Evolutionary conservation across 129 eudicot genomes (phyloP), one percentile per base, ranked within the genome.

Genomic region (Solidago caesia): DNA sequence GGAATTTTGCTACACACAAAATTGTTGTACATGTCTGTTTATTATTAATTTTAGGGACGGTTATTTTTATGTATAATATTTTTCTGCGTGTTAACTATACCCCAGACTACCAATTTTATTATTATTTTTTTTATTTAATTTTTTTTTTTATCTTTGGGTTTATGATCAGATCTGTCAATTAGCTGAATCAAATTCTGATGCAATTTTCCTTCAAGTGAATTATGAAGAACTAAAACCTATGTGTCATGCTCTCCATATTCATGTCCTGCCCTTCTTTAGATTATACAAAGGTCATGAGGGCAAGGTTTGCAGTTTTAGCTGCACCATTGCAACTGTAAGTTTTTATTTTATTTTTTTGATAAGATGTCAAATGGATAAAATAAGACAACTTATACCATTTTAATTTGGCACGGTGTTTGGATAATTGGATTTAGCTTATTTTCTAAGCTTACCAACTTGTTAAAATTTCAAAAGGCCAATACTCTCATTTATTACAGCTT

Each of bases 231-330:
- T 86, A 7, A 90, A 74, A 67, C 79, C 85, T 43, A 86, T 93
- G 96, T 88, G 88, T 73, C 86, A 85, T 72, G 69, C 86, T 55
- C 86, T 90, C 21, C 89, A 76, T 57, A 71, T 90, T 76, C 98
- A 93, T 88, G 98, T 93, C 29, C 73, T 93, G 56, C 98, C 98
- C 39, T 93, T 93, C 73, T 93, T 93, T 59, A 93, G 96, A 82
- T 88, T 93, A 73, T 93, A 93, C 44, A 88, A 85, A 82, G 98
- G 98, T 33, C 89, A 91, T 10, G 81, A 86, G 51, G 98, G 97
- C 82, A 87, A 68, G 46, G 60, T 93, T 42, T 90, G 98, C 66
- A 93, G 98, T 84, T 93, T 93, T 81, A 90, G 94, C 84, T 90
- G 96, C 81, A 90, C 96, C 56, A 76, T 83, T 75, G 89, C 96